A percentile compares a stretch with the other conserved stretches of the same genome.
Evolutionary conservation across 805 yeast genomes (phyloP).

Genomic region (Jamesozyma gamospora): DNA sequence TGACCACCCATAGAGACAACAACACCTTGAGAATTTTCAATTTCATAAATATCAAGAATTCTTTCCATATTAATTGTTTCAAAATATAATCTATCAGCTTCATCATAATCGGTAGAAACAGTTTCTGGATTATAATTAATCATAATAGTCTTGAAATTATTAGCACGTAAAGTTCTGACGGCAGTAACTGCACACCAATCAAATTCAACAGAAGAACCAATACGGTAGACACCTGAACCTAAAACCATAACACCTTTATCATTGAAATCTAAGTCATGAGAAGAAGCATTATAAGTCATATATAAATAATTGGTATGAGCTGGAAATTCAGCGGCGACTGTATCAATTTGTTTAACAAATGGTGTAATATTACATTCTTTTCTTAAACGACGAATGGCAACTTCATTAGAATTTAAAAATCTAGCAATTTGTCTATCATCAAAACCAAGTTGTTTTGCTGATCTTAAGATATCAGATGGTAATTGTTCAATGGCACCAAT

Average conservation of each 20-base stretch:
- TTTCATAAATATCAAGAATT: conserved; percentile 86
- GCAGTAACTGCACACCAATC: conserved; percentile 99
- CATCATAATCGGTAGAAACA: conserved; percentile 97
- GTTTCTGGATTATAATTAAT: conserved; percentile 97
- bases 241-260: conserved; percentile 92
- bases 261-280: conserved; percentile 77
- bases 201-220: conserved; percentile 97
- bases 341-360: conserved; percentile 92
- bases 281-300: conserved; percentile 87
- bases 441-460: conserved; percentile 94
- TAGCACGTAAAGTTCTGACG: conserved; percentile 81
- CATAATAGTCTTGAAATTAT: conserved; percentile 87
- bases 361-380: conserved; percentile 81
- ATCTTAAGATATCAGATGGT: conserved; percentile 53
- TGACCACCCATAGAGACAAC: conserved; percentile 98
- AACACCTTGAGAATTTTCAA: conserved; percentile 85
- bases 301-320: conserved; percentile 91
- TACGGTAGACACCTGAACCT: conserved; percentile 97
- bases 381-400: conserved; percentile 82
- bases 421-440: conserved; percentile 94
- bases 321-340: conserved; percentile 98
- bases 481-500: conserved; percentile 46
- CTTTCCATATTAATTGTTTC: conserved; percentile 93
- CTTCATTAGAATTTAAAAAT: conserved; percentile 80
- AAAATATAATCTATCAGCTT: conserved; percentile 91